Evolutionary conservation across 78 protist species (phyloP), one percentile per base, ranked within the genome.

Genomic region (Tieghemostelium lacteum): DNA sequence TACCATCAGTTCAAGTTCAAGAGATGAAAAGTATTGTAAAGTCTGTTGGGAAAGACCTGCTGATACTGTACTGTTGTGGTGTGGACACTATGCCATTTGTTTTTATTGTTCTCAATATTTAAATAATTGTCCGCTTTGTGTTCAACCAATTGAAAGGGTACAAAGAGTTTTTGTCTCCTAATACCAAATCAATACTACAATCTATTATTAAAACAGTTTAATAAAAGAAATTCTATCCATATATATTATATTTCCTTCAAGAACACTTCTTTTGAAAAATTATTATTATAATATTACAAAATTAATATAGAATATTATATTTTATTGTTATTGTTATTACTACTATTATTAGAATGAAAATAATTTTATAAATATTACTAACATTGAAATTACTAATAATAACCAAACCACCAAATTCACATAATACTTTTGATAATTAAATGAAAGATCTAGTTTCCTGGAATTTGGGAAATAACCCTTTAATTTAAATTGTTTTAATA

Each of bases 31-130:
- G 65, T 63, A 58, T 17, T 77, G 88, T 66, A 77, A 65, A 54
- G 65, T 77, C 34, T 77, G 88, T 65, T 77, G 88, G 88, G 88
- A 77, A 16, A 63, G 88, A 66, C 88, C 88, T 29, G 17, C 66
- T 19, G 88, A 77, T 37, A 65, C 75, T 16, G 88, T 77, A 12
- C 36, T 65, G 19, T 39, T 77, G 4, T 77, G 88, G 88, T 77
- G 88, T 26, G 75, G 88, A 1, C 88, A 77, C 24, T 34, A 34
- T 65, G 73, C 67, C 4, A 65, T 77, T 26, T 77, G 88, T 34
- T 37, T 50, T 1, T 77, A 52, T 65, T 64, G 75, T 54, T 52
- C 75, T 14, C 88, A 77, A 70, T 77, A 33, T 31, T 36, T 77
- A 3, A 62, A 64, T 34, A 26, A 20, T 26, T 77, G 88, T 65